Conservation (phyloP, 73 alveolate genomes). For the Tetrahymena thermophila region DNA sequence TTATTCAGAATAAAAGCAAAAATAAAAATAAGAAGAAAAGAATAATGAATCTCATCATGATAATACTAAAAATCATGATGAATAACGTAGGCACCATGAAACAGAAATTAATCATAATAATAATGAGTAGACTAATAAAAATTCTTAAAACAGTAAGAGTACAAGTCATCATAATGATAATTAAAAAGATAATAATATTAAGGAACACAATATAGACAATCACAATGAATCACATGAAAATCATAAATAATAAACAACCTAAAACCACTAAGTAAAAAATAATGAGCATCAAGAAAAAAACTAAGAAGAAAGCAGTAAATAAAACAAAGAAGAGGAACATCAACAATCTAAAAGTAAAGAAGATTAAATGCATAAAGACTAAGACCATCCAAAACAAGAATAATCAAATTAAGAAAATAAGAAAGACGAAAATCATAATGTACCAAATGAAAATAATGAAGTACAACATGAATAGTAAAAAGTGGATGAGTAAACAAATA, state of each 20-base stretch:
- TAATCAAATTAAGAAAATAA: not conserved
- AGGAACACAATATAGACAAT: not conserved
- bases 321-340: not conserved
- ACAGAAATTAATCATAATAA: too few species aligned
- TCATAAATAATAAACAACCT: not conserved
- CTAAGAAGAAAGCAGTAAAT: not conserved
- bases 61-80: not conserved
- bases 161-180: not conserved
- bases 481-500: not conserved
- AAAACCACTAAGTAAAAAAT: not conserved
- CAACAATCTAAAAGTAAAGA: not conserved
- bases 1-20: not conserved
- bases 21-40: not conserved
- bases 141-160: too few species aligned
- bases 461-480: not conserved
- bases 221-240: not conserved
- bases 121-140: not conserved
- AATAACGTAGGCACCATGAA: not conserved
- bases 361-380: not conserved
- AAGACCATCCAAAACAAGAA: not conserved
- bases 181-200: not conserved
- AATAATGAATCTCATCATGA: too few species aligned
- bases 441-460: not conserved
- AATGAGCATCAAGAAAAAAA: not conserved
- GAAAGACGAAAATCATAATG: not conserved